These are phyloP conservation scores for Catunica adiposa DNA, from an alignment of 2,329 filamentous ascomycete species.

Conservation along the genomic window DNA sequence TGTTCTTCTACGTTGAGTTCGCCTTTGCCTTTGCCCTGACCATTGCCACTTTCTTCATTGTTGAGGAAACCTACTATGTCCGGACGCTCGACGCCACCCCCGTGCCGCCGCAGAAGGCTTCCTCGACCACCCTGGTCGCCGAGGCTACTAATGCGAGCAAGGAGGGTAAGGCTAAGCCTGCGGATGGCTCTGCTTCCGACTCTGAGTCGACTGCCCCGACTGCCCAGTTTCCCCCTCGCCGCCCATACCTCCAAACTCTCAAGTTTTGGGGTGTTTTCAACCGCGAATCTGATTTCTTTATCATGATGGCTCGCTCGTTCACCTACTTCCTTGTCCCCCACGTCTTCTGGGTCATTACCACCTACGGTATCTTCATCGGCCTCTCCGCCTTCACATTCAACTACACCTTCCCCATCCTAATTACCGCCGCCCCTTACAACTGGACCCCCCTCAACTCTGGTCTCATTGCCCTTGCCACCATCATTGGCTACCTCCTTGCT, in stretches of 20 bases:
- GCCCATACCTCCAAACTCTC: constrained; percentile 26
- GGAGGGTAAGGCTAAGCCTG: not conserved
- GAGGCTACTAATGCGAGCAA: not conserved
- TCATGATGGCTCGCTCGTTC: constrained; percentile 29
- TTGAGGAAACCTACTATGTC: constrained; percentile 37
- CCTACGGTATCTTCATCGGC: constrained; percentile 26
- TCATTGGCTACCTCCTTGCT: constrained; percentile 25
- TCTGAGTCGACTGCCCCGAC: not conserved
- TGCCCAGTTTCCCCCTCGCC: constrained; percentile 21
- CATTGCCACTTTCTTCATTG: constrained; percentile 31
- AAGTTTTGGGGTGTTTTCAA: constrained; percentile 28
- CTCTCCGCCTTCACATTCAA: constrained; percentile 26
- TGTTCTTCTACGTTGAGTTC: constrained; percentile 45
- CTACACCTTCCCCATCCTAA: constrained; percentile 32
- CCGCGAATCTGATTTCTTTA: constrained; percentile 27
- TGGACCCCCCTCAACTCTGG: constrained; percentile 30
- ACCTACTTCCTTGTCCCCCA: constrained; percentile 32
- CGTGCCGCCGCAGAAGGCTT: not conserved
- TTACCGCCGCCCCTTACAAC: constrained; percentile 28
- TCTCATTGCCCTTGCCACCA: constrained; percentile 22
- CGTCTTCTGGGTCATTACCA: constrained; percentile 33
- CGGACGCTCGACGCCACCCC: constrained; percentile 6
- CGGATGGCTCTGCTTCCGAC: not conserved
- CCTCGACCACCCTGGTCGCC: not conserved
- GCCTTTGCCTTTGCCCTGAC: constrained; percentile 26